A percentile compares a stretch with the other conserved stretches of the same genome.
These are phyloP conservation scores for Neurospora discreta DNA, from an alignment of 495 filamentous ascomycete species.

Conservation along the genomic window DNA sequence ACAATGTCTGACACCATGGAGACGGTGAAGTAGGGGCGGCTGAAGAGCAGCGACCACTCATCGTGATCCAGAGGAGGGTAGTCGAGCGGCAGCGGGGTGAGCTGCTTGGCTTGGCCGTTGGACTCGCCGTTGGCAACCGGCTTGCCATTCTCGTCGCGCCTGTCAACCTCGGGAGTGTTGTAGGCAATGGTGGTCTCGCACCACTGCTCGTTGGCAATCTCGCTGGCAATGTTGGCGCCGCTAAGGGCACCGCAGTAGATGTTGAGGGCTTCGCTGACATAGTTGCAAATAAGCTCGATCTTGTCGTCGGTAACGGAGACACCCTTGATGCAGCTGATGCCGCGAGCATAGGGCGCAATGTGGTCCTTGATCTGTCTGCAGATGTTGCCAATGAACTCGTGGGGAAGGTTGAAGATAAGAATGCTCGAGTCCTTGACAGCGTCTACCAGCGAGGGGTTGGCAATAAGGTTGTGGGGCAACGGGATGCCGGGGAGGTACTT, in stretches of 20 bases:
- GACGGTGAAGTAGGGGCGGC: conserved; percentile 96
- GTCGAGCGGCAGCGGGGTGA: conserved; percentile 62
- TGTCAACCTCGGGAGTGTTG: conserved; percentile 74
- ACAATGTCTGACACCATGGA: conserved; percentile 85
- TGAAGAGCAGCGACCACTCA: conserved; percentile 74
- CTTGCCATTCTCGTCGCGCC: conserved; percentile 33
- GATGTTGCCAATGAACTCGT: conserved; percentile 89
- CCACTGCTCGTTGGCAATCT: conserved; percentile 91
- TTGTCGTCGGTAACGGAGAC: conserved; percentile 79
- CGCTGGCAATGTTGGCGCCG: conserved; percentile 92
- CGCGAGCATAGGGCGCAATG: conserved; percentile 83
- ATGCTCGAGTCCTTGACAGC: conserved; percentile 75
- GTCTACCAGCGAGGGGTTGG: conserved; percentile 76
- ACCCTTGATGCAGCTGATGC: conserved; percentile 96
- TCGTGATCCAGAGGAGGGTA: conserved; percentile 76
- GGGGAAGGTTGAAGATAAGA: conserved; percentile 92
- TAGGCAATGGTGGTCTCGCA: conserved; percentile 96
- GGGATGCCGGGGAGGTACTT: conserved; percentile 86
- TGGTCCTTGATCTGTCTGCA: conserved; percentile 79
- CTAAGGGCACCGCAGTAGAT: conserved; percentile 97
- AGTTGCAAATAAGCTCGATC: conserved; percentile 84
- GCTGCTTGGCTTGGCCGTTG: conserved; percentile 35
- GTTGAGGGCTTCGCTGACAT: conserved; percentile 74
- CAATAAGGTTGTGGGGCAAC: conserved; percentile 78
- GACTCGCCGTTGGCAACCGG: conserved; percentile 53